Evolutionary conservation across 257 asterid species (phyloP), one percentile per base, ranked within the genome.

Genomic region (Oldenlandia corymbosa): DNA sequence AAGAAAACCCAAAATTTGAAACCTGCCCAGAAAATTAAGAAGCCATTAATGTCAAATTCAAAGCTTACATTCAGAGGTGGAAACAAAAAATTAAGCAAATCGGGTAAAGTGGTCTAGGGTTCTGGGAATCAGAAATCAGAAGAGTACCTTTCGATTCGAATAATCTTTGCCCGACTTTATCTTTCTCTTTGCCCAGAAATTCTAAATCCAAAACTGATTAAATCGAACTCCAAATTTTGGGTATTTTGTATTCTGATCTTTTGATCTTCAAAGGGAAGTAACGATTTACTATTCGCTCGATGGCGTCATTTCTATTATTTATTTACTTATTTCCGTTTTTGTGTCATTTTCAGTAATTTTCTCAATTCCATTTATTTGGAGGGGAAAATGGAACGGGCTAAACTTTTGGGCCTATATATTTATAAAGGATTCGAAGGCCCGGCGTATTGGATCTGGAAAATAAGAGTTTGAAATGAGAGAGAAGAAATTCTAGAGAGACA

Each of bases 91-190:
- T 27, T 11, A 10, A 28, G 10, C 8, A 45, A 24, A 24, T n/a
- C 31, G 13, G 36, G 50, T 12, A 39, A n/a, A 34, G 42, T 49
- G 45, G 59, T 49, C 66, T 68, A 50, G 73, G 70, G 67, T 59
- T 68, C 32, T 24, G 16, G n/a, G 31, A 58, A 58, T 28, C 31
- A 21, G 30, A 37, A 58, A 67, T 8, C 1, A 37, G 23, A 18
- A n/a, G 11, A n/a, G n/a, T 36, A 49, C 61, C 67, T 60, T 37
- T 26, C 14, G 10, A 27, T 3, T 17, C 12, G 39, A 34, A 34
- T n/a, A n/a, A n/a, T n/a, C n/a, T n/a, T n/a, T n/a, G n/a, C n/a
- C n/a, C n/a, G n/a, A n/a, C n/a, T n/a, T n/a, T n/a, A n/a, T n/a
- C n/a, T n/a, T n/a, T 10, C 16, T 28, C 18, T 36, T 26, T 20